Percentiles rank a stretch among this genome's conserved stretches.
phyloP scores from a whole-genome alignment of 202 grass and related monocot species.

The Digitaria exilis region DNA sequence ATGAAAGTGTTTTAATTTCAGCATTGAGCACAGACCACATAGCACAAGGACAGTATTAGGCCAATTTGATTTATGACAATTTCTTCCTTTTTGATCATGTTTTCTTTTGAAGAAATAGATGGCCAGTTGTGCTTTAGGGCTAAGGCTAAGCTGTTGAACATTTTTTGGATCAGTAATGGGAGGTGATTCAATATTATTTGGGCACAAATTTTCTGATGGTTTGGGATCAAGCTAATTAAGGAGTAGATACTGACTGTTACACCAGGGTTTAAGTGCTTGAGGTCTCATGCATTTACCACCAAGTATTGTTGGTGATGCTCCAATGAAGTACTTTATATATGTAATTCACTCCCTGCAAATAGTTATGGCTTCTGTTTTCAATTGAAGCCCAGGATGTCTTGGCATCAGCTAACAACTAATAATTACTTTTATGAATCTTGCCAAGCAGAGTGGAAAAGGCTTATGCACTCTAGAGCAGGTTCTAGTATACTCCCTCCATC shows the following conservation, averaged over 20 bases:
- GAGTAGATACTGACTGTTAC: background rate
- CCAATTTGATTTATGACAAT: background rate
- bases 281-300: background rate
- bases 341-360: background rate
- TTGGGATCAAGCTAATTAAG: slow-evolving; percentile 1
- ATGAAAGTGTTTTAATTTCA: background rate
- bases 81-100: background rate
- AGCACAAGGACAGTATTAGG: background rate
- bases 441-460: background rate
- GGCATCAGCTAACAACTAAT: background rate
- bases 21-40: background rate
- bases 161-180: background rate
- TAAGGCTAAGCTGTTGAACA: background rate
- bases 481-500: too few species aligned
- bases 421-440: background rate
- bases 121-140: background rate
- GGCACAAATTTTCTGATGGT: background rate
- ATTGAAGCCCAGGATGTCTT: background rate
- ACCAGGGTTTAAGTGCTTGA: background rate
- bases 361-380: background rate
- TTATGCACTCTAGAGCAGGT: background rate
- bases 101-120: background rate
- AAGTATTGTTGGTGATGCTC: background rate
- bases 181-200: background rate
- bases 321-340: background rate